A percentile compares a stretch with the other conserved stretches of the same genome.
phyloP scores from a whole-genome alignment of 148 eudicot species.

The Oxyria digyna region DNA sequence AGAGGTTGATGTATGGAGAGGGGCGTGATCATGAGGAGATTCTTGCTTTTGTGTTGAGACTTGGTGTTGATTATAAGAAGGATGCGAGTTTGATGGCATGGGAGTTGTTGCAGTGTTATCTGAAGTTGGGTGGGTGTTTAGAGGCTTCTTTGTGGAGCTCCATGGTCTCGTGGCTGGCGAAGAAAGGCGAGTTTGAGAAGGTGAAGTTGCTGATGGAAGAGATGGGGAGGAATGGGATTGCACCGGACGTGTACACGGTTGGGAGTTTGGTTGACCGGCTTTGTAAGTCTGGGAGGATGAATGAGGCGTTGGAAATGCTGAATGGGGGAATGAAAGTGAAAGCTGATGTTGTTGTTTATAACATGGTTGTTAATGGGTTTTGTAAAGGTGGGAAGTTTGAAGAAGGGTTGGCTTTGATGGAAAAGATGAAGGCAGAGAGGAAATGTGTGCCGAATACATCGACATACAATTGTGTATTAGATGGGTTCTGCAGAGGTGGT shows the following conservation, averaged over 20 bases:
- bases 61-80: constrained; percentile 29
- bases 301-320: constrained; percentile 40
- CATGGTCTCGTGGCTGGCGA: constrained; percentile 41
- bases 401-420: constrained; percentile 54
- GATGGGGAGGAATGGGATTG: constrained; percentile 54
- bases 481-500: constrained; percentile 59
- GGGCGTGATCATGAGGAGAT: constrained; percentile 25
- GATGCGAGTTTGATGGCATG: constrained; percentile 29
- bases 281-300: constrained; percentile 47
- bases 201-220: constrained; percentile 42
- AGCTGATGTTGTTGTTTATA: constrained; percentile 62
- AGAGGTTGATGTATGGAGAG: constrained; percentile 18
- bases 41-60: constrained; percentile 27
- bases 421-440: constrained; percentile 40
- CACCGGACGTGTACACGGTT: constrained; percentile 41
- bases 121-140: constrained; percentile 39
- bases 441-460: constrained; percentile 33
- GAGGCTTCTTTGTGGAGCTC: constrained; percentile 46
- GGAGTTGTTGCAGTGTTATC: constrained; percentile 29
- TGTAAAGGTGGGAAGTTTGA: constrained; percentile 65
- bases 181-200: constrained; percentile 22
- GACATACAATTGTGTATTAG: constrained; percentile 64
- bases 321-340: constrained; percentile 24
- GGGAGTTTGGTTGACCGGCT: constrained; percentile 60
- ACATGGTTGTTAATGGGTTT: constrained; percentile 68